Base-by-base conservation (phyloP, 169 alveolate species). In the Eimeria maxima region DNA sequence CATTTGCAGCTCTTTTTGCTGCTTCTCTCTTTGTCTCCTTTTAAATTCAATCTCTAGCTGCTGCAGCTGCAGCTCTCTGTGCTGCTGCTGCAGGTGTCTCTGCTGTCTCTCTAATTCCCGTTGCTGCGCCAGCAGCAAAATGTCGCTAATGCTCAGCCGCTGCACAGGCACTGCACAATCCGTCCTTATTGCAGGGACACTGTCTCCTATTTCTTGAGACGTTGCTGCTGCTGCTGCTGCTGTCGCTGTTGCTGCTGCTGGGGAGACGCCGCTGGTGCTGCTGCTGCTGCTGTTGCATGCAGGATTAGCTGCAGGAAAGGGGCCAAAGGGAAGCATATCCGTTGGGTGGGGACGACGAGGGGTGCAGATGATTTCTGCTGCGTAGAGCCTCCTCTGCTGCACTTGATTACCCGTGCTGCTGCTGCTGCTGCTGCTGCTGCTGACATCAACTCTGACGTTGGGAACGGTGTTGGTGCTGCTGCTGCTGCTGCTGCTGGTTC, bases 31-130 rank as follows among this genome's bases (percentile, higher is more conserved):
- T 33, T 76, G 65, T 18, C 87, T 76, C n/a, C 87, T 42, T 76
- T 76, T 76, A 29, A 42, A 76, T 20, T 76, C 87, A 22, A 76
- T 76, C 22, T 76, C 87, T 10, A 76, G 87, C 33, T 76, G 87
- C 60, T 76, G 87, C 87, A 76, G 87, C 87, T 76, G 87, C 27
- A 76, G 87, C 87, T 76, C 87, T 10, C 87, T 33, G 87, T 76
- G 87, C 55, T 76, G 87, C 60, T 76, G 87, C 87, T 42, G 87
- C 87, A 76, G 87, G 38, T 76, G 65, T 45, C 87, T 27, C 87
- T 76, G 87, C 87, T 76, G 87, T 76, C 87, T 76, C 50, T 76
- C 87, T 16, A 76, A 63, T n/a, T 76, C 65, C 87, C 44, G 87
- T 63, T 76, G 87, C 87, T 76, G 87, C 7, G 87, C 87, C n/a